Evolutionary conservation across 768 basidiomycete genomes (phyloP).

Genomic region (Panaeolus papilionaceus): DNA sequence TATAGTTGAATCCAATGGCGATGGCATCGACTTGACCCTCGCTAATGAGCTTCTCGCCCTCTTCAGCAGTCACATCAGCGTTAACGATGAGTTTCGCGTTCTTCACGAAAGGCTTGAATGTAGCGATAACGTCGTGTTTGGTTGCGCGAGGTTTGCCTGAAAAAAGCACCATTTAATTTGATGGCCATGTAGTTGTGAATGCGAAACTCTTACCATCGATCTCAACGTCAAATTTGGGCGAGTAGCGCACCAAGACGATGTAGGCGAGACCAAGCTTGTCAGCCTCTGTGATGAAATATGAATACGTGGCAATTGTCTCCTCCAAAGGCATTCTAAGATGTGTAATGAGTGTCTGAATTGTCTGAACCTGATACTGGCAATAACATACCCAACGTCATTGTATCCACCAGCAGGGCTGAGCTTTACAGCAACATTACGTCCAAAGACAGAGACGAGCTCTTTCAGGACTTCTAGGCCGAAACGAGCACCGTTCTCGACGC

Average conservation of each 20-base stretch:
- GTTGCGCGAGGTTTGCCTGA: conserved; percentile 26
- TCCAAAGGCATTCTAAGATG: conserved; percentile 47
- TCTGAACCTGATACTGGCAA: background rate
- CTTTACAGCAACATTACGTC: conserved; percentile 51
- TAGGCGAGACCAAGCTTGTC: conserved; percentile 43
- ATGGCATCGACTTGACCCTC: conserved; percentile 42
- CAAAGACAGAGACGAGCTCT: conserved; percentile 29
- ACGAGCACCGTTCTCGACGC: conserved; percentile 58
- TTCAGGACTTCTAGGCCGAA: conserved; percentile 60
- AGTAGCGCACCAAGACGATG: conserved; percentile 35
- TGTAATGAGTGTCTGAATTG: background rate
- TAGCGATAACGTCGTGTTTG: conserved; percentile 27
- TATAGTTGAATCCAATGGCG: conserved; percentile 41
- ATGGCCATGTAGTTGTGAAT: background rate
- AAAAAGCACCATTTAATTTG: background rate
- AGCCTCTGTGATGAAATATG: conserved; percentile 47
- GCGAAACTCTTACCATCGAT: background rate
- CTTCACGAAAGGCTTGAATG: conserved; percentile 28
- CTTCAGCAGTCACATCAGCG: conserved; percentile 28
- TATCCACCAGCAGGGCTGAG: conserved; percentile 49
- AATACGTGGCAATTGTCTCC: conserved; percentile 48
- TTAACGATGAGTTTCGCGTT: conserved; percentile 28
- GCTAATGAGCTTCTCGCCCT: conserved; percentile 41
- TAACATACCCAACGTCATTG: conserved; percentile 49
- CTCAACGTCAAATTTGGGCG: background rate